Conservation (phyloP, 2,329 filamentous ascomycete genomes). For the Sordariomycetes sp. region DNA sequence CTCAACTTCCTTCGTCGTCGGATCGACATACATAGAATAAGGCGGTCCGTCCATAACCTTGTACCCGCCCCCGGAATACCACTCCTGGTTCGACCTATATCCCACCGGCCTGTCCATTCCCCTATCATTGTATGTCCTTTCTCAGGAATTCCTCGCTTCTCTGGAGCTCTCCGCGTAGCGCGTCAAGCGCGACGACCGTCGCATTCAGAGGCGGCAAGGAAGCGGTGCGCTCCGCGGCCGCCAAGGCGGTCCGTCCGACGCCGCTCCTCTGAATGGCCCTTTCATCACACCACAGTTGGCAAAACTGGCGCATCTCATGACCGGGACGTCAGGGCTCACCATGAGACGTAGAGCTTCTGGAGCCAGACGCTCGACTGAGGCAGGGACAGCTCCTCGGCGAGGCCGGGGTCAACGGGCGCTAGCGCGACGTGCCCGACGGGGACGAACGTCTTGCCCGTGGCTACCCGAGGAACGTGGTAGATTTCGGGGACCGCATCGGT, state of each 20-base stretch:
- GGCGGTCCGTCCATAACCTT: neutral
- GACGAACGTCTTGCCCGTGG: neutral
- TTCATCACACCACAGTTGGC: neutral
- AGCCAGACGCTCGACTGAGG: neutral
- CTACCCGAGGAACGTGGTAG: neutral
- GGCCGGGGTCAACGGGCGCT: neutral
- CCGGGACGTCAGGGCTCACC: too few relatives aligned
- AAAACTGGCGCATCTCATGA: too few relatives aligned
- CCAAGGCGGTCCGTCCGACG: constrained; percentile 21
- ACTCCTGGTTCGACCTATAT: constrained; percentile 13
- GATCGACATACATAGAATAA: neutral
- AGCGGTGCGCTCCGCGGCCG: constrained; percentile 17
- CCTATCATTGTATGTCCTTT: constrained; percentile 12
- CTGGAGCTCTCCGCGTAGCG: neutral
- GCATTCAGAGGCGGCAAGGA: constrained; percentile 16
- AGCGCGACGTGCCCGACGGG: neutral
- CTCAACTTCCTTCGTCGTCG: too few relatives aligned
- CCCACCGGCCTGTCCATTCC: constrained; percentile 13
- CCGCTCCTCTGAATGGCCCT: constrained; percentile 19
- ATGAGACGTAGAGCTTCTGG: neutral
- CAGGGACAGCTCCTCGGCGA: neutral
- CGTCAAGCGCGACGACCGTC: constrained; percentile 5
- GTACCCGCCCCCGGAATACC: constrained; percentile 15
- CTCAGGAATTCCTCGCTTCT: neutral
- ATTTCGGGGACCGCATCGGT: neutral